Evolutionary conservation across 495 filamentous ascomycete species (phyloP), one percentile per base, ranked within the genome.

Genomic region (Talaromyces nanjingensis): DNA sequence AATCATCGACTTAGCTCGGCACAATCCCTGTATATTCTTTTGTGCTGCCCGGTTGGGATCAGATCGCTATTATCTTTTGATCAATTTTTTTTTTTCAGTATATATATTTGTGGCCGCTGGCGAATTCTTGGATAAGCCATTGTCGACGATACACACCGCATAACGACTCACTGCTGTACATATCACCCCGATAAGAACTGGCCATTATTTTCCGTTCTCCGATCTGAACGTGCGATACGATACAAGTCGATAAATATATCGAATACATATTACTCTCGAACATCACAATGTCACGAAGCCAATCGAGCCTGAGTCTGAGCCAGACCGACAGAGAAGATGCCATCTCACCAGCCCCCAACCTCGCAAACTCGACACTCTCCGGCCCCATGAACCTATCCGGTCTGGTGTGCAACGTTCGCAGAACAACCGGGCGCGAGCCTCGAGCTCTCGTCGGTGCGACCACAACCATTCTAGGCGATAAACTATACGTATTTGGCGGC

Each of bases 401-500:
- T 2, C 76, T 97, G 70, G 93, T 96, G 71, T 97, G 92, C 77
- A 96, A 96, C 79, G 91, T 96, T 14, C 90, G 94, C 64, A 81
- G 86, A 64, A 97, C 94, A 16, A 97, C 93, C 1, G 94, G 94
- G 33, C 84, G 87, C 64, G 92, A 98, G 70, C 96, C 94, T 6
- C 91, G 89, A 65, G 88, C 94, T 11, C 77, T 97, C 3, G 94
- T 98, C 4, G 94, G 94, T 3, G 93, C 94, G 3, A 96, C 96
- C 0, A 98, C 96, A 0, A 98, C 96, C 0, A 89, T 98, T 59
- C 70, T 98, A 24, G 92, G 92, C 9, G 94, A 98, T 72, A 96
- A 91, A 71, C 80, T 98, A 37, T 98, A 96, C 73, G 92, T 97
- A 5, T 98, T 98, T 74, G 94, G 94, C 14, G 94, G 94, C 18